Evolutionary conservation across 108 stramenopile species (phyloP), one percentile per base, ranked within the genome.

Genomic region (Cyclotella distinguenda): DNA sequence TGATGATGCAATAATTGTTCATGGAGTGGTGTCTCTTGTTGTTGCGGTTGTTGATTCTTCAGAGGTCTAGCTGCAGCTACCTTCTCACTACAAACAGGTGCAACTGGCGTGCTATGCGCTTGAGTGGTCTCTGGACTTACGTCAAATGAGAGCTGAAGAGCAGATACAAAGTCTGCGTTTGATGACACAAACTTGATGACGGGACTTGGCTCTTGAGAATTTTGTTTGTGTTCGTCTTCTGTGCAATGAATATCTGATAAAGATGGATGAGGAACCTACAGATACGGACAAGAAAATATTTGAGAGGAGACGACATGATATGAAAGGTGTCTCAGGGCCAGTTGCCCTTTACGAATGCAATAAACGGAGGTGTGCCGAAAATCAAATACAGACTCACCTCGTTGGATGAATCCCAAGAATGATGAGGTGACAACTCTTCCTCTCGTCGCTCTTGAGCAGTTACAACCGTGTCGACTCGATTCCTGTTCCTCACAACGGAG

Each of bases 81-180:
- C 27, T 65, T 1, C 26, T 36, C 18, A 43, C 32, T 0, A 21
- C 16, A 15, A 43, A 13, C 10, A 23, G 5, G 2, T 43, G 40
- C 25, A 21, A 42, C 25, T 10, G 21, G 34, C 3, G 28, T 16
- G 26, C 56, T 4, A 21, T 1, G 7, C 10, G 3, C 26, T 22
- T 15, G 40, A 34, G 50, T 26, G 31, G 44, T 25, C 13, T 68
- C 44, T 9, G 66, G 66, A 33, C 74, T 76, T 30, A 68, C 74
- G 42, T 62, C 66, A 36, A 76, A 76, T 1, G 66, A 67, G 8
- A 76, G 31, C 21, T 76, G 74, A 19, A 76, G 58, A 22, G 74
- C 66, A 7, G 65, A 51, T 25, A 67, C 49, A 31, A 57, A 60
- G 10, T 76, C 74, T 45, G 67, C 74, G 34, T 56, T 40, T 31